Evolutionary conservation across 257 asterid genomes (phyloP), one percentile per base, ranked within the genome.

Genomic region (Scutellaria minor): DNA sequence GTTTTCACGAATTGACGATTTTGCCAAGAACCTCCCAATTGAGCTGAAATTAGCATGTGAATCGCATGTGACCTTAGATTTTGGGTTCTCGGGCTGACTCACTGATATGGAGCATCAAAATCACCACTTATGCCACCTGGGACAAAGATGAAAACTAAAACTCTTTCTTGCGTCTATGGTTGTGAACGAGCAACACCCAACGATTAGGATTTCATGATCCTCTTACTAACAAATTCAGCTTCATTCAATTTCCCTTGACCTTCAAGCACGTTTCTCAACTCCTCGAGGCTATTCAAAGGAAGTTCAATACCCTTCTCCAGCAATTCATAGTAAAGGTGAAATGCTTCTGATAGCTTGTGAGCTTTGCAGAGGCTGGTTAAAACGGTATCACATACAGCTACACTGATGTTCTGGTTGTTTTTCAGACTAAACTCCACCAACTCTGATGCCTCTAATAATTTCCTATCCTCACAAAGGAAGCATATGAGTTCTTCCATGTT

Each of bases 161-260:
- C 18, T 18, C 18, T 18, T 18, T 18, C 18, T 18, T 18, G 18
- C 0, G 18, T 18, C 18, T 18, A 18, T 18, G 18, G 18, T 18
- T 18, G 18, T 18, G 18, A 18, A 18, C 18, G 18, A 18, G 18
- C 18, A 18, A 18, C 18, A 58, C 66, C 60, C 50, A 37, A 18
- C 41, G 57, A 63, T 39, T 51, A 58, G 15, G 75, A 58, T 35
- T 42, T 70, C 7, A 40, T 47, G 76, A 89, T 87, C 79, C 89
- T 88, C 91, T 85, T 84, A 47, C 87, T 75, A 66, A 92, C 85
- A 78, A 92, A 92, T 64, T 89, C 88, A 54, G 96, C 89, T 77
- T 88, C 96, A 75, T 83, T 85, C 58, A 66, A 53, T 57, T 79
- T 92, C 47, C 96, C 96, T 60, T 72, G 80, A 42, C 75, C 83